A percentile compares a stretch with the other conserved stretches of the same genome.
These are phyloP conservation scores for Ceratocystis papillata DNA, from an alignment of 2,329 filamentous ascomycete species.

Conservation along the genomic window DNA sequence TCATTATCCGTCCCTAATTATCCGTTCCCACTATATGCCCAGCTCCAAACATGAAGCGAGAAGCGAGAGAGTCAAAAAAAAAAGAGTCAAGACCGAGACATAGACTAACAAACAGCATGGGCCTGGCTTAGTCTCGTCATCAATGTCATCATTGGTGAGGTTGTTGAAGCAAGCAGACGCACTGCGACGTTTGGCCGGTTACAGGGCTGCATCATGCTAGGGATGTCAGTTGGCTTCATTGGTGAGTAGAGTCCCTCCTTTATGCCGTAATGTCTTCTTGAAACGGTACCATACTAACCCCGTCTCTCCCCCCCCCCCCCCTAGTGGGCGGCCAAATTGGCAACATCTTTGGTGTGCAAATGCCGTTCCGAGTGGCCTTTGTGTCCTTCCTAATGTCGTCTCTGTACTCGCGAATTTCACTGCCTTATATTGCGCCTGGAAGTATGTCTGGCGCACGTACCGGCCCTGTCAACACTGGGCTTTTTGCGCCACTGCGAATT, in stretches of 20 bases:
- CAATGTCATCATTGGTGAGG: slow-evolving; percentile 57
- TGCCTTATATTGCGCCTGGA: slow-evolving; percentile 44
- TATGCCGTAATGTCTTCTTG: neutral
- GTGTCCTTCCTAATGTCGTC: slow-evolving; percentile 42
- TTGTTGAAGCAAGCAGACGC: slow-evolving; percentile 47
- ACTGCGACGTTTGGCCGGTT: slow-evolving; percentile 56
- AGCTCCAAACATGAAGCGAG: no score
- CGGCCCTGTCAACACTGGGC: slow-evolving; percentile 37
- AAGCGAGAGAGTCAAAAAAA: no score
- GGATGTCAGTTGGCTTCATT: slow-evolving; percentile 52
- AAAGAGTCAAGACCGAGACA: neutral
- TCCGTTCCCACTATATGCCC: no score
- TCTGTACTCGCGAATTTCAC: slow-evolving; percentile 34
- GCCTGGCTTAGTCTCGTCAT: slow-evolving; percentile 40
- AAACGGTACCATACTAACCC: neutral
- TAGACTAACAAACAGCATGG: neutral
- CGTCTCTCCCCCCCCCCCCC: neutral
- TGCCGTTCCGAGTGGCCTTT: slow-evolving; percentile 55
- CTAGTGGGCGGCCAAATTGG: slow-evolving; percentile 53
- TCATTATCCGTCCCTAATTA: no score
- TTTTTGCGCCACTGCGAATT: slow-evolving; percentile 54
- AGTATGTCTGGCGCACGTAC: slow-evolving; percentile 31
- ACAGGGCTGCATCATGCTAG: slow-evolving; percentile 57
- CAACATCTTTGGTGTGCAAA: slow-evolving; percentile 50
- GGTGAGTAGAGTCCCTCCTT: slow-evolving; percentile 30